These are phyloP conservation scores for Extremus antarcticus DNA, from an alignment of 495 filamentous ascomycete genomes.

Conservation along the genomic window DNA sequence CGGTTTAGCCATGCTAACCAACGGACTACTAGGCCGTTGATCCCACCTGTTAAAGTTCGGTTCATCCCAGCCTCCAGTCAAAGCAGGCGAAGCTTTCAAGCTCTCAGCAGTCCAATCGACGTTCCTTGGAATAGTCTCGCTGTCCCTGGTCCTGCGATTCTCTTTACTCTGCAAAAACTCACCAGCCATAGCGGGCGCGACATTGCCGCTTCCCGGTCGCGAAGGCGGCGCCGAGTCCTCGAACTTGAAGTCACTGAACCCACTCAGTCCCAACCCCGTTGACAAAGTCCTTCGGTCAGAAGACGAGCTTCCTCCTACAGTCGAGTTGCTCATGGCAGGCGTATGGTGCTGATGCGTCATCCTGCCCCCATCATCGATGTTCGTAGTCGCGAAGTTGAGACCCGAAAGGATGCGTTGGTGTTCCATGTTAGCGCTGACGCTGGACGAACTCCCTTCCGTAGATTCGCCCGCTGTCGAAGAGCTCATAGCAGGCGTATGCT, in stretches of 20 bases:
- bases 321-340: not conserved
- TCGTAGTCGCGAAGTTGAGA: not conserved
- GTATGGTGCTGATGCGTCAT: not conserved
- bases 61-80: too few relatives aligned
- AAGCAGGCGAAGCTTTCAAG: not conserved
- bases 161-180: not conserved
- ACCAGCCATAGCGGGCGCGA: too few relatives aligned
- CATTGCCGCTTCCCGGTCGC: not conserved
- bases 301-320: not conserved
- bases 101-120: conserved; percentile 7
- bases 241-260: conserved; percentile 13
- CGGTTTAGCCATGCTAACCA: not conserved
- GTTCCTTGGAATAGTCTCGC: conserved; percentile 8
- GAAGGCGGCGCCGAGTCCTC: not conserved
- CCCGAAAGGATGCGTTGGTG: too few relatives aligned
- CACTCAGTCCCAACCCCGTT: conserved; percentile 9
- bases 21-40: not conserved
- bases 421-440: too few relatives aligned
- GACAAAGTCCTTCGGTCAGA: not conserved
- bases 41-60: too few relatives aligned
- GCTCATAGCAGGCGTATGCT: not conserved
- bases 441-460: too few relatives aligned
- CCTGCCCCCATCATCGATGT: not conserved
- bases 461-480: not conserved
- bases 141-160: conserved; percentile 7